Base-by-base conservation (phyloP, 495 filamentous ascomycete genomes). In the Penicillium arizonense region DNA sequence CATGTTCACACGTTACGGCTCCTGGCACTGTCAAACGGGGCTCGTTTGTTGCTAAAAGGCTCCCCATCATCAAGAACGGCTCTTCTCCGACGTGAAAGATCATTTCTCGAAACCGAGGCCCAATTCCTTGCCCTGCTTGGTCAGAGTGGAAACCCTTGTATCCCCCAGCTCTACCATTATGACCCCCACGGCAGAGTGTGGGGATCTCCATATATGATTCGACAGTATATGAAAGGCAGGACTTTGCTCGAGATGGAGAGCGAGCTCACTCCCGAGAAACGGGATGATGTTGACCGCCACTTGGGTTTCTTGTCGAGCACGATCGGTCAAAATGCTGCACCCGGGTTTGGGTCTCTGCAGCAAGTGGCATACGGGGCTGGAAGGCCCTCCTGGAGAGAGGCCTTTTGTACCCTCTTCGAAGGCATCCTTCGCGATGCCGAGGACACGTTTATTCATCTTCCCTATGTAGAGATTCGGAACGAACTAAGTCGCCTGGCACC, bases 351-450 rank as follows among this genome's bases (percentile, higher is more conserved):
- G 12, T 62, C 74, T 7, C 58, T 79, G 8, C 72, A 73, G 34
- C 71, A 78, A 46, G 78, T 82, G 14, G 73, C 74, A 34, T 63
- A 57, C 20, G 71, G 71, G 7, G 58, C 60, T 11, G 84, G 83
- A 4, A 80, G 72, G 42, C 53, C 51, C 7, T 80, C 77, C 9
- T 91, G 87, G 87, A 66, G 75, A 39, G 78, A 83, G 35, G 79
- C 79, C 1, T 89, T 90, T 55, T 65, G 75, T 21, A 55, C 64
- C 2, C 70, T 91, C 36, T 72, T 88, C 11, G 87, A 90, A 56
- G 68, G 77, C 4, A 67, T 82, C 12, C 70, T 90, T 23, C 81
- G 83, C 16, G 87, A 90, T 58, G 83, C 78, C 12, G 87, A 91
- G 58, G 87, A 90, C 49, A 82, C 83, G 68, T 75, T 84, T 30